phyloP scores from a whole-genome alignment of 2,329 filamentous ascomycete species.

The Aspergillus pseudotamarii region DNA sequence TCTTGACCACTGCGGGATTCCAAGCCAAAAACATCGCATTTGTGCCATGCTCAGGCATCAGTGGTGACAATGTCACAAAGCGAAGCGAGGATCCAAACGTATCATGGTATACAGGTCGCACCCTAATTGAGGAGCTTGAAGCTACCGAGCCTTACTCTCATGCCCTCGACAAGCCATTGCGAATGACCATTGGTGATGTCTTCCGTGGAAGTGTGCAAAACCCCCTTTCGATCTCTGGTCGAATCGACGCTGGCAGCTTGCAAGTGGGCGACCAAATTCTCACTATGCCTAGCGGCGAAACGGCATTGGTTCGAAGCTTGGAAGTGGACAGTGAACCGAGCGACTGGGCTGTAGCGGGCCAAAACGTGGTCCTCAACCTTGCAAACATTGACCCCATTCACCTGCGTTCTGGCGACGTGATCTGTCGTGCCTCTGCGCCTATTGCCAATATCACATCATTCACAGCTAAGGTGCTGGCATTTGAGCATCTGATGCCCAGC shows the following conservation, averaged over 20 bases:
- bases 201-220: slow-evolving; percentile 79
- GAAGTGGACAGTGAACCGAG: slow-evolving; percentile 71
- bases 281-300: slow-evolving; percentile 79
- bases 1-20: slow-evolving; percentile 82
- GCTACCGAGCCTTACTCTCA: slow-evolving; percentile 73
- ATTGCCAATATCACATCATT: slow-evolving; percentile 74
- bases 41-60: slow-evolving; percentile 85
- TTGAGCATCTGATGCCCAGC: slow-evolving; percentile 88
- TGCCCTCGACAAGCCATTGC: slow-evolving; percentile 75
- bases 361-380: slow-evolving; percentile 83
- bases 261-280: slow-evolving; percentile 82
- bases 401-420: slow-evolving; percentile 79
- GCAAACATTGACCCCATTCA: slow-evolving; percentile 82
- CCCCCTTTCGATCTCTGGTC: slow-evolving; percentile 81
- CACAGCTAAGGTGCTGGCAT: slow-evolving; percentile 81
- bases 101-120: slow-evolving; percentile 79
- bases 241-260: slow-evolving; percentile 79
- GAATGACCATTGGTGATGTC: slow-evolving; percentile 85
- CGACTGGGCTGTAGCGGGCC: slow-evolving; percentile 91
- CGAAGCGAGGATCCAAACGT: slow-evolving; percentile 51
- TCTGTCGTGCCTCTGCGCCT: slow-evolving; percentile 71
- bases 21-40: slow-evolving; percentile 79
- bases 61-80: slow-evolving; percentile 79
- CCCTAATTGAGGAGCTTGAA: slow-evolving; percentile 82
- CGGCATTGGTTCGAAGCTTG: slow-evolving; percentile 77